phyloP scores from a whole-genome alignment of 2,329 filamentous ascomycete genomes.

The Pyrenochaeta sp. region DNA sequence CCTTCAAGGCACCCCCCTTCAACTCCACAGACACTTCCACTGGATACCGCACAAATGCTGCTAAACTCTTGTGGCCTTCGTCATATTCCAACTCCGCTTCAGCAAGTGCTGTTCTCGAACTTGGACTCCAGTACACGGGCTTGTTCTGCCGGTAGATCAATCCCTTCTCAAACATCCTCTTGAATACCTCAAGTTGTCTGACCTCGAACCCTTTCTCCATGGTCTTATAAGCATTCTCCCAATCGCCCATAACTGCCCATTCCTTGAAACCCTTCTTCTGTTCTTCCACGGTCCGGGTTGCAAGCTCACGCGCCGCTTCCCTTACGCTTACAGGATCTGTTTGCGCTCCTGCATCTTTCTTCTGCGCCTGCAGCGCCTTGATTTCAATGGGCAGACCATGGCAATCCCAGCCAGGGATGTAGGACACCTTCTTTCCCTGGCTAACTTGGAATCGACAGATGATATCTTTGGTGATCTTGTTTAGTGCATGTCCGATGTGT shows the following conservation, averaged over 20 bases:
- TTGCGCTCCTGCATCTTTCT: slow-evolving; percentile 46
- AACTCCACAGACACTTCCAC: slow-evolving; percentile 61
- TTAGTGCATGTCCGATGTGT: slow-evolving; percentile 93
- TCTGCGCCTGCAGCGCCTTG: slow-evolving; percentile 77
- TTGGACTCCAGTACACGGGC: slow-evolving; percentile 88
- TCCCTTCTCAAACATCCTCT: slow-evolving; percentile 72
- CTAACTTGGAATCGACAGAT: slow-evolving; percentile 83
- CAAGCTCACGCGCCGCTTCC: slow-evolving; percentile 70
- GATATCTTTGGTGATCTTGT: slow-evolving; percentile 97
- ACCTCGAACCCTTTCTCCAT: slow-evolving; percentile 81
- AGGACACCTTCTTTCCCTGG: slow-evolving; percentile 78
- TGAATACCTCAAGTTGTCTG: slow-evolving; percentile 77
- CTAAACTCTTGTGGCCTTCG: slow-evolving; percentile 74
- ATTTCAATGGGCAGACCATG: slow-evolving; percentile 97
- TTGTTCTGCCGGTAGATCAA: slow-evolving; percentile 81
- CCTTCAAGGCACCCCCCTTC: slow-evolving; percentile 44
- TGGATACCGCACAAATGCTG: slow-evolving; percentile 83
- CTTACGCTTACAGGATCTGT: slow-evolving; percentile 66
- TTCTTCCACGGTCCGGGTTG: slow-evolving; percentile 71
- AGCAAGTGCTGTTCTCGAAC: slow-evolving; percentile 78
- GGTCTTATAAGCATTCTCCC: slow-evolving; percentile 78
- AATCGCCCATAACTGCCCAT: slow-evolving; percentile 83
- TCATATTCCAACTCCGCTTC: slow-evolving; percentile 88
- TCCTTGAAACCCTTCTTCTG: slow-evolving; percentile 78
- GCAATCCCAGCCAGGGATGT: slow-evolving; percentile 96